A percentile compares a stretch with the other conserved stretches of the same genome.
phyloP scores from a whole-genome alignment of 225 moss, liverwort and hornwort species.

The Lunularia cruciata region DNA sequence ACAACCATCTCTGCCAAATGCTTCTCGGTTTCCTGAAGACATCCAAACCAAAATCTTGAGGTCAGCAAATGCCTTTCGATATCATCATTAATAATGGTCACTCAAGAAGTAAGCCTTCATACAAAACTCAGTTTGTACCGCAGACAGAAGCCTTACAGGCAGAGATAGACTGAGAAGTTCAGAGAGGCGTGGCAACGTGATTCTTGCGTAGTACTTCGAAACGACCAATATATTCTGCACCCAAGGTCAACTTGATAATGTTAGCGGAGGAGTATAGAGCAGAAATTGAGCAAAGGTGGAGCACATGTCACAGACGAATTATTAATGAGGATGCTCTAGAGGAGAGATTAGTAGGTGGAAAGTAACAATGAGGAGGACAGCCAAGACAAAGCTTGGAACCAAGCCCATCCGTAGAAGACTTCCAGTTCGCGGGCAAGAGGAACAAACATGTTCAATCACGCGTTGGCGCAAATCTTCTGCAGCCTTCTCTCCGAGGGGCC shows the following conservation, averaged over 20 bases:
- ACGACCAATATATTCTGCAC: conserved; percentile 98
- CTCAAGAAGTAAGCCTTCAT: conserved; percentile 31
- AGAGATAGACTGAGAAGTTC: conserved; percentile 85
- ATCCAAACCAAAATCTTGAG: not conserved
- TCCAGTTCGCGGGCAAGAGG: not conserved
- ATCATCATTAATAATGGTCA: conserved; percentile 13
- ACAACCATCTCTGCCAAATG: conserved; percentile 99
- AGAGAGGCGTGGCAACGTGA: conserved; percentile 85
- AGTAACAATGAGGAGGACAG: no score
- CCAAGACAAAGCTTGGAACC: no score
- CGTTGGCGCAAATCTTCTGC: conserved; percentile 91
- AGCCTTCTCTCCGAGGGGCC: conserved; percentile 76
- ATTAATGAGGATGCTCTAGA: no score
- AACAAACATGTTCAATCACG: conserved; percentile 90
- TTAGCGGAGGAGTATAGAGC: no score
- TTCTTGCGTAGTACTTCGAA: conserved; percentile 95
- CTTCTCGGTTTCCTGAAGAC: conserved; percentile 89
- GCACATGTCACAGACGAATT: no score
- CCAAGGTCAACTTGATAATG: conserved; percentile 8
- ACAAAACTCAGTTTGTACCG: not conserved
- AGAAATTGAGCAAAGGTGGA: no score
- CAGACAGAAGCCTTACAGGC: conserved; percentile 29
- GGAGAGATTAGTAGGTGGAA: no score
- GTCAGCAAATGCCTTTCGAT: no score
- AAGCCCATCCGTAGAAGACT: no score